Base-by-base conservation (phyloP, 73 alveolate species). In the Blepharisma japonicum region DNA sequence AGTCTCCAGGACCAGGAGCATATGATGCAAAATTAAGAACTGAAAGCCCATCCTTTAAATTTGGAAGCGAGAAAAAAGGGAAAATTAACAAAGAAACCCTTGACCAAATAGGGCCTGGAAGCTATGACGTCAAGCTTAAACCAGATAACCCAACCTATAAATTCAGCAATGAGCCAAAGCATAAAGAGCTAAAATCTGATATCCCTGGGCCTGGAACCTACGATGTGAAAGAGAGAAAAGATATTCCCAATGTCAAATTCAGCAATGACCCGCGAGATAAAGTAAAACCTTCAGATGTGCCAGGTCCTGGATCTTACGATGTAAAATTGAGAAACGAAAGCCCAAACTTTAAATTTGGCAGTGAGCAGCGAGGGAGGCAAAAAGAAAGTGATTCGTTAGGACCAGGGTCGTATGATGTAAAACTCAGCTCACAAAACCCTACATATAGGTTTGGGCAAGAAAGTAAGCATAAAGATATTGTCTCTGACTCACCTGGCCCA, bases 231-330 rank as follows among this genome's bases (percentile, higher is more conserved):
- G 42, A 32, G 42, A 32, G 3, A 32, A 32, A 32, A 32, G 42
- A 32, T 32, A 32, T 32, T 3, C 42, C 42, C 42, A 32, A 32
- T 3, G 42, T 32, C 42, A 32, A 32, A 32, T 32, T 32, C 42
- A 32, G 42, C 3, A 32, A 32, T 32, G 42, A 32, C 3, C 42
- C 42, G 3, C 0, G 42, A 32, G 42, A 32, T 3, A 32, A 32
- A 32, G 42, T 32, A 32, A 32, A 32, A 32, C 42, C 42, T 32
- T 32, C 42, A 32, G 42, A 32, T 32, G 47, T 25, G 38, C 74
- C 74, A 18, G 74, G 74, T n/a, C 74, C 74, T 20, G 74, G 74
- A 5, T 8, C 14, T 39, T 61, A 61, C 48, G 74, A 61, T 20
- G 11, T 18, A n/a, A 61, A 61, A 25, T 5, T 61, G 18, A 25